phyloP scores from a whole-genome alignment of 2,329 filamentous ascomycete species.

The Colletotrichum acutatum region DNA sequence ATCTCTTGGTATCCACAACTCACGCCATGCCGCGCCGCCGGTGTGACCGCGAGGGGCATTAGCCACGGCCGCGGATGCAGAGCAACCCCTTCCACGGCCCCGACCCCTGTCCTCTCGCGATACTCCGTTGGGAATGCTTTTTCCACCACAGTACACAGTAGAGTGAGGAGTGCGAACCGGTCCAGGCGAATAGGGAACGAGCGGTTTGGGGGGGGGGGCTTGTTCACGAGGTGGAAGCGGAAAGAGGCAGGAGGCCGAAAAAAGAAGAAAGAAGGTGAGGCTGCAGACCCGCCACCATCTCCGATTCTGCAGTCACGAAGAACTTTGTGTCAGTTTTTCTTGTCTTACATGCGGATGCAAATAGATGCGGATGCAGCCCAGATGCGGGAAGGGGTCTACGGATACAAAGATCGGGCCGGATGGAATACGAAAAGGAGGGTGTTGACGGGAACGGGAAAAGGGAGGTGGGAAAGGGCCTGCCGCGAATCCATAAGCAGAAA shows the following conservation, averaged over 20 bases:
- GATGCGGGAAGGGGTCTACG: not conserved
- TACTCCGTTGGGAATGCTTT: not conserved
- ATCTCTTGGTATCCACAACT: slow-evolving; percentile 19
- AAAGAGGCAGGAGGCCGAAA: slow-evolving; percentile 12
- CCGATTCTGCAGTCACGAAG: not conserved
- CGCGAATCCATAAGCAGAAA: not conserved
- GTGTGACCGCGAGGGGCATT: slow-evolving; percentile 27
- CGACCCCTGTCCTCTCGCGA: not conserved
- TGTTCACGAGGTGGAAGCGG: slow-evolving; percentile 1
- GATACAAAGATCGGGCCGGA: not conserved
- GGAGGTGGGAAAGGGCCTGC: not conserved
- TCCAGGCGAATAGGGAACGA: not conserved
- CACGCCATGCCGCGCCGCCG: slow-evolving; percentile 30
- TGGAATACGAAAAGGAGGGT: not conserved
- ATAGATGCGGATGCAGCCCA: not conserved
- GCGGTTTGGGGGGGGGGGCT: not conserved
- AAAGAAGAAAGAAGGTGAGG: not conserved
- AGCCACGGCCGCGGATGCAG: slow-evolving; percentile 16
- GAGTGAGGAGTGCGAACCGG: not conserved
- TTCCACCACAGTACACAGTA: too few species aligned
- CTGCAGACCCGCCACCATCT: not conserved
- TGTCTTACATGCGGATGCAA: not conserved
- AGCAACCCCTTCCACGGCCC: not conserved
- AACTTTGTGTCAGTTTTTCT: not conserved
- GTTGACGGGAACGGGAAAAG: not conserved